These are phyloP conservation scores for Cyamopsis tetragonoloba DNA, from an alignment of 306 rosid species.

Conservation along the genomic window DNA sequence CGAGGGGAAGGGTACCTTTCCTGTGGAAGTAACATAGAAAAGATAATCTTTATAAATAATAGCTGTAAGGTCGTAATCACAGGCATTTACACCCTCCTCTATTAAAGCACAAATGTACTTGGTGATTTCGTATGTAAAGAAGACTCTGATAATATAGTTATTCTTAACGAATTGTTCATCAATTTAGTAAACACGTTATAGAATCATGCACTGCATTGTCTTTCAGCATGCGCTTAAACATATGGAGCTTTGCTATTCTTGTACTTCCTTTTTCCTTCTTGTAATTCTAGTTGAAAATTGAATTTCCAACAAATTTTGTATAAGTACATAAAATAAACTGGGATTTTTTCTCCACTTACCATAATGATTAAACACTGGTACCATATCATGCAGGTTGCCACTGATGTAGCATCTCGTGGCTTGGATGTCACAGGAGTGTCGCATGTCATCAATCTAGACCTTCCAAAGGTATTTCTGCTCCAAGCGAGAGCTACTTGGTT, in stretches of 20 bases:
- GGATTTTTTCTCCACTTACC: neutral
- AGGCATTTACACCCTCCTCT: too few species aligned
- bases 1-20: too few species aligned
- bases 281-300: constrained; percentile 10
- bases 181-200: neutral
- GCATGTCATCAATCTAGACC: constrained; percentile 84
- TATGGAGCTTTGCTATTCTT: neutral
- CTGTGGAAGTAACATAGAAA: too few species aligned
- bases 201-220: constrained; percentile 12
- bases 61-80: too few species aligned
- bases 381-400: constrained; percentile 60
- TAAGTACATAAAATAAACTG: neutral
- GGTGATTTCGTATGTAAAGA: too few species aligned
- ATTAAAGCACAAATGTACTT: too few species aligned
- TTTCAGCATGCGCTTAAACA: neutral
- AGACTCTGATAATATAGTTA: too few species aligned
- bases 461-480: constrained; percentile 69
- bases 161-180: too few species aligned
- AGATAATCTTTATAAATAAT: too few species aligned
- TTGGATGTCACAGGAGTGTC: constrained; percentile 93
- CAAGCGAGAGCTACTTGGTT: constrained; percentile 2
- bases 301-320: neutral
- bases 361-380: constrained; percentile 19
- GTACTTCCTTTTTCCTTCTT: neutral
- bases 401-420: constrained; percentile 92